These are phyloP conservation scores for Curvularia lunata DNA, from an alignment of 2,329 filamentous ascomycete genomes.

Conservation along the genomic window DNA sequence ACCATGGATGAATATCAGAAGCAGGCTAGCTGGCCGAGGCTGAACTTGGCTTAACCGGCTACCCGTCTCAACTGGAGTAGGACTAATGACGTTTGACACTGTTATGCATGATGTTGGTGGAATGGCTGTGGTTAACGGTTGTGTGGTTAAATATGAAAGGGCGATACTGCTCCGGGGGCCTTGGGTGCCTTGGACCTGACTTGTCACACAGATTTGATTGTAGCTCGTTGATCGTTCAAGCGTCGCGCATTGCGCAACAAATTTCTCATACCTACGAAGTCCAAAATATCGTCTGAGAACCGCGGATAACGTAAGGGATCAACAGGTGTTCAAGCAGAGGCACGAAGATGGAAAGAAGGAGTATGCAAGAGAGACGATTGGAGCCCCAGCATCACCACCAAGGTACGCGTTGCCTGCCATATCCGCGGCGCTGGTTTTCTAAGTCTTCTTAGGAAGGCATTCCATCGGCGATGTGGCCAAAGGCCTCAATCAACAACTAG, in stretches of 20 bases:
- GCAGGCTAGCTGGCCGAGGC: constrained; percentile 11
- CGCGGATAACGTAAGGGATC: background rate
- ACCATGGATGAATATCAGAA: constrained; percentile 20
- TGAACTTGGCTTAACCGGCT: constrained; percentile 15
- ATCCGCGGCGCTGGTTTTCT: background rate
- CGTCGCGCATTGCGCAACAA: background rate
- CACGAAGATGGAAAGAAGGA: constrained; percentile 11
- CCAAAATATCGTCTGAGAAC: background rate
- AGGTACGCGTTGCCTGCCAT: constrained; percentile 6
- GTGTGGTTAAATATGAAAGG: constrained; percentile 8
- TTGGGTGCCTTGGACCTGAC: background rate
- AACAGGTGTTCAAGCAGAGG: background rate
- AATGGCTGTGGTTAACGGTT: background rate
- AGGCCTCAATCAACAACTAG: constrained; percentile 4
- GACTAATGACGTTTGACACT: constrained; percentile 18
- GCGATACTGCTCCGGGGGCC: background rate
- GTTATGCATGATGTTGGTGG: background rate
- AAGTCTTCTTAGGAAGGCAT: constrained; percentile 7
- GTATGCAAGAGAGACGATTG: constrained; percentile 11
- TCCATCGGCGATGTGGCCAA: constrained; percentile 14
- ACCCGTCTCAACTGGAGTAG: constrained; percentile 17
- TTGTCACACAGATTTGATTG: background rate
- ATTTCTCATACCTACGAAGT: background rate
- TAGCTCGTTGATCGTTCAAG: constrained; percentile 1
- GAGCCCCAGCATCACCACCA: constrained; percentile 4